phyloP scores from a whole-genome alignment of 2,329 filamentous ascomycete genomes.

The Tolypocladium tundrense region DNA sequence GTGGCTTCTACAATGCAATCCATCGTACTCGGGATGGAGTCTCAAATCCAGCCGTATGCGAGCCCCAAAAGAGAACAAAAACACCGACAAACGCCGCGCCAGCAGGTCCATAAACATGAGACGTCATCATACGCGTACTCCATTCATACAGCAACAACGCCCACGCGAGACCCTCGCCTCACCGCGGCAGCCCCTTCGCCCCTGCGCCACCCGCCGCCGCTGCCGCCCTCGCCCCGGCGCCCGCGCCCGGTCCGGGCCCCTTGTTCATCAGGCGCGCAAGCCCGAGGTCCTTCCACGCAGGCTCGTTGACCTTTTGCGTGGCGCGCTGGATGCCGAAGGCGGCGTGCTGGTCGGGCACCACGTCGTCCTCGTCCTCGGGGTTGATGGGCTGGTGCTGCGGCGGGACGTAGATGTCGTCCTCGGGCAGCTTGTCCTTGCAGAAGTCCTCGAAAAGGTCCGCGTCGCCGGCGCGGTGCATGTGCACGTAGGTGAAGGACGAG shows the following conservation, averaged over 20 bases:
- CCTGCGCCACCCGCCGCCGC: constrained; percentile 2
- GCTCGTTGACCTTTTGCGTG: constrained; percentile 60
- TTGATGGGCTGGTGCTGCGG: constrained; percentile 72
- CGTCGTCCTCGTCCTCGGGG: constrained; percentile 80
- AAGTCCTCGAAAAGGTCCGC: constrained; percentile 74
- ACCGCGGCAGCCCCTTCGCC: constrained; percentile 12
- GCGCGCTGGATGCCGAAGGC: constrained; percentile 79
- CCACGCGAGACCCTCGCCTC: background rate
- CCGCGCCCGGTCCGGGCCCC: constrained; percentile 33
- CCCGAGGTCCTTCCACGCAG: constrained; percentile 70
- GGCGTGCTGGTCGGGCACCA: constrained; percentile 79
- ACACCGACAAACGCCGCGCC: background rate
- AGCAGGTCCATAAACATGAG: background rate
- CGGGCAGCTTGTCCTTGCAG: constrained; percentile 58
- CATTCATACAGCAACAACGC: background rate
- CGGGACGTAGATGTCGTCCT: constrained; percentile 75
- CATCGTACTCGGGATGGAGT: background rate
- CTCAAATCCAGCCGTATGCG: background rate
- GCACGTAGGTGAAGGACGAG: constrained; percentile 63
- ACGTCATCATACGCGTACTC: too few relatives aligned
- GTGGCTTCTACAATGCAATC: background rate
- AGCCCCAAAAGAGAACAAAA: background rate
- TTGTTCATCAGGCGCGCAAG: constrained; percentile 60
- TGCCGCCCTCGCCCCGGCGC: constrained; percentile 5
- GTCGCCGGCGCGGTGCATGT: constrained; percentile 61